Conservation (phyloP, 371 early-diverging fungal genomes). For the Rhizopus sp. region DNA sequence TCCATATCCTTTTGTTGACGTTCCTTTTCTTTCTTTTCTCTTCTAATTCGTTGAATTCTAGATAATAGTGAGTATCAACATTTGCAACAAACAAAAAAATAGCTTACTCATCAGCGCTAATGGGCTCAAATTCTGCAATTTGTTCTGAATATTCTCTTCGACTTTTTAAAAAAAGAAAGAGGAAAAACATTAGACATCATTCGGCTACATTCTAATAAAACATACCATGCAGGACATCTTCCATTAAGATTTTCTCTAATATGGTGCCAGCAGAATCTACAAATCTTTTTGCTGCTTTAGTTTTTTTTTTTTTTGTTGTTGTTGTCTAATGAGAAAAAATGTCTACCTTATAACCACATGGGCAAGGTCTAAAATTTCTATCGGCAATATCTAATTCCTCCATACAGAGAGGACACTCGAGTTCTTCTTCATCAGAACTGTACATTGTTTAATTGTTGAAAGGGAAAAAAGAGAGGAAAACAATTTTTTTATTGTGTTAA, state of each 20-base stretch:
- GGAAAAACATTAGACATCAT: not conserved
- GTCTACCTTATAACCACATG: constrained; percentile 95
- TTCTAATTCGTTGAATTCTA: constrained; percentile 64
- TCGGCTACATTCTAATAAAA: not conserved
- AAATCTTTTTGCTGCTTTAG: constrained; percentile 14
- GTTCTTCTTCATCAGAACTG: constrained; percentile 77
- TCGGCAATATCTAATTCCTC: constrained; percentile 96
- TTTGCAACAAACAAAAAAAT: not conserved
- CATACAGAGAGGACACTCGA: constrained; percentile 96
- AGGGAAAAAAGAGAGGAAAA: not conserved
- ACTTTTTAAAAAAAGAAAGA: constrained; percentile 33
- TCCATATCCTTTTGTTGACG: constrained; percentile 88
- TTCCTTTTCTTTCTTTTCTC: constrained; percentile 87
- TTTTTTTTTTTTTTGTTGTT: constrained; percentile 4
- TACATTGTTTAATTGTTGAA: constrained; percentile 5
- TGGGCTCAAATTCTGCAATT: constrained; percentile 84
- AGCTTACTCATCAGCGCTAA: constrained; percentile 76
- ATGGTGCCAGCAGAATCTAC: constrained; percentile 32
- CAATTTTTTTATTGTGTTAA: constrained; percentile 3
- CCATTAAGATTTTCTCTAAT: constrained; percentile 77
- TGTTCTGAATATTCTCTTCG: constrained; percentile 84
- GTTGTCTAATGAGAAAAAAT: not conserved
- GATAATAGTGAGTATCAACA: not conserved
- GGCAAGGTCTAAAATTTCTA: constrained; percentile 93
- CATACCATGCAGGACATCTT: constrained; percentile 81